A percentile compares a stretch with the other conserved stretches of the same genome.
Evolutionary conservation across 169 alveolate genomes (phyloP).

Genomic region (Nephromyces sp.): DNA sequence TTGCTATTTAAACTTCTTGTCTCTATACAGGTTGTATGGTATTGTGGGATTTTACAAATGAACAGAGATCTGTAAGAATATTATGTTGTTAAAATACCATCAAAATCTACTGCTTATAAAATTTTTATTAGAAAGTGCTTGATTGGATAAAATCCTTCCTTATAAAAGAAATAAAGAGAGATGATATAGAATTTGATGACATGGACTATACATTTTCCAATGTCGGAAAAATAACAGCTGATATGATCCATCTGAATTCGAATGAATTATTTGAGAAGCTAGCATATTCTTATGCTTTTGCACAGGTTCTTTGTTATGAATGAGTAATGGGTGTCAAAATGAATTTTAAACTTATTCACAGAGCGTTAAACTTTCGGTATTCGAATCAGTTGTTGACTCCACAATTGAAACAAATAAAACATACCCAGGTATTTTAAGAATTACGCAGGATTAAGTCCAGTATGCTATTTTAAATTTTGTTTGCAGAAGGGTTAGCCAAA

Average conservation of each 20-base stretch:
- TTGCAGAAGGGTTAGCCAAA: conserved; percentile 58
- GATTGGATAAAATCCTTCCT: not conserved
- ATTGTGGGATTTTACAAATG: not conserved
- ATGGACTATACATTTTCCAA: conserved; percentile 48
- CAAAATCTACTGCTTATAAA: not conserved
- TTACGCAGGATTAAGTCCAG: not conserved
- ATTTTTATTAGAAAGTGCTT: not conserved
- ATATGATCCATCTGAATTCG: conserved; percentile 53
- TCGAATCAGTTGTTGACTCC: conserved; percentile 64
- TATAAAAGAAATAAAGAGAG: conserved; percentile 7
- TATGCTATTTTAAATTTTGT: not conserved
- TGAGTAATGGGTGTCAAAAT: no score
- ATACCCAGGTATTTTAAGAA: conserved; percentile 53
- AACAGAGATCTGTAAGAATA: not conserved
- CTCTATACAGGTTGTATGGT: not conserved
- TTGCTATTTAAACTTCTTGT: not conserved
- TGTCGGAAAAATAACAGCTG: conserved; percentile 52
- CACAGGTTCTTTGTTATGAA: conserved; percentile 49
- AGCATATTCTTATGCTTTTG: conserved; percentile 63
- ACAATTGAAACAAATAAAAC: conserved; percentile 61
- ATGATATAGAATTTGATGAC: conserved; percentile 33
- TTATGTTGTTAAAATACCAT: no score
- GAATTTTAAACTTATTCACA: no score
- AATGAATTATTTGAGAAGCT: conserved; percentile 48
- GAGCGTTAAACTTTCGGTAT: conserved; percentile 61